Base-by-base conservation (phyloP, 257 asterid species). In the Solanum microdontum region DNA sequence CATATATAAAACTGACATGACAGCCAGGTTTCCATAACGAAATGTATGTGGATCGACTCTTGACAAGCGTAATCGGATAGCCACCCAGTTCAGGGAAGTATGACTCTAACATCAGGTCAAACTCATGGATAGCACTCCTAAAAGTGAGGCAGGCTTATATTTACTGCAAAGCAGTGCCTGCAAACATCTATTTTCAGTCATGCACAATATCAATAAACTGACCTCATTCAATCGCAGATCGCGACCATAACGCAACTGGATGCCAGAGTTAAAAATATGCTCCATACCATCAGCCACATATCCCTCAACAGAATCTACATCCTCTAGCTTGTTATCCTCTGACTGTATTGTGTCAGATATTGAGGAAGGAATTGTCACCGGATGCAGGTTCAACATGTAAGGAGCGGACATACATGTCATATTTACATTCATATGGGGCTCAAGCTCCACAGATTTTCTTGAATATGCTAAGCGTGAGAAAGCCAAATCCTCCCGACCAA, bases 171-270 rank as follows among this genome's bases (percentile, higher is more conserved):
- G 32, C 26, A 48, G 26, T 80, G 85, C 28, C 85, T 28, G 69
- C 85, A 28, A 80, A 80, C 28, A 45, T 80, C 19, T 45, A 17
- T 45, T 48, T 39, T 17, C 40, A 48, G 69, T 79, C 26, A 80
- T 80, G 85, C 40, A 28, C 69, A 80, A 45, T 28, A 80, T 15
- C 84, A 60, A 79, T 26, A 24, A 34, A 77, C 84, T 85, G 87
- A 97, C 99, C 99, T 97, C 99, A 92, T 97, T 97, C 84, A 97
- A 93, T 85, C 99, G 96, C 90, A 97, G 94, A 93, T 97, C 99
- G 87, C 94, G 92, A 86, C 99, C 99, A 93, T 94, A 97, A 19
- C 97, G 97, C 87, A 97, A 92, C 91, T 94, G 98, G 88, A 97
- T 94, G 92, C 95, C 92, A 84, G 98, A 93, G 89, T 92, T 96